These are phyloP conservation scores for Cryptosporidium ryanae DNA, from an alignment of 169 alveolate species.

Conservation along the genomic window DNA sequence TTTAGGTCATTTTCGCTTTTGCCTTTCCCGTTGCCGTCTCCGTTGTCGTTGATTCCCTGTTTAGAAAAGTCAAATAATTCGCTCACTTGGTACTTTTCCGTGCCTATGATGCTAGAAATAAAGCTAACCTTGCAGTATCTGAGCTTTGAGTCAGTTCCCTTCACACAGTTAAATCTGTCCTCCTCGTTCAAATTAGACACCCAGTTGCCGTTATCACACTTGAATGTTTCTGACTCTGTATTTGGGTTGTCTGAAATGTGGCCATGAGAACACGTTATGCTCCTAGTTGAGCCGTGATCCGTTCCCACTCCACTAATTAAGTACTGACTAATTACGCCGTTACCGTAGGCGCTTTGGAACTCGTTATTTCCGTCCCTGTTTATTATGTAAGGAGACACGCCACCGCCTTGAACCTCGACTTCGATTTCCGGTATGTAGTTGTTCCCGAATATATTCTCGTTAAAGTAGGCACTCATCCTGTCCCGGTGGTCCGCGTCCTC, in stretches of 20 bases:
- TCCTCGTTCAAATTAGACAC: neutral
- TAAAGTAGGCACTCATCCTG: too few species aligned
- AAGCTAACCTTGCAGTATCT: constrained; percentile 32
- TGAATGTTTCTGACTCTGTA: constrained; percentile 33
- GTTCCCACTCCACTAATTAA: constrained; percentile 50
- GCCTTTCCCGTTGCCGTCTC: too few species aligned
- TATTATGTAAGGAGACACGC: too few species aligned
- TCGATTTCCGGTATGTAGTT: too few species aligned
- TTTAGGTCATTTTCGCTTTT: constrained; percentile 5
- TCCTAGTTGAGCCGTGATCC: constrained; percentile 57
- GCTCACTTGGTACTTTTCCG: constrained; percentile 41
- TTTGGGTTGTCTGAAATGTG: constrained; percentile 64
- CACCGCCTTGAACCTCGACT: too few species aligned
- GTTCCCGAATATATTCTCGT: too few species aligned
- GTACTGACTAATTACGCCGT: neutral
- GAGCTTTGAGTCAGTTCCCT: constrained; percentile 23
- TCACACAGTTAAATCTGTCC: constrained; percentile 29
- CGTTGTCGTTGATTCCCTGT: too few species aligned
- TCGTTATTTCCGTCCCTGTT: too few species aligned
- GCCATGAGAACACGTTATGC: constrained; percentile 59
- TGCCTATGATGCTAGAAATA: constrained; percentile 28
- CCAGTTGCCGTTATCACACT: constrained; percentile 52
- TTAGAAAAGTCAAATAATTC: constrained; percentile 21
- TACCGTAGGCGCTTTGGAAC: neutral
- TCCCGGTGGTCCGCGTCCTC: too few species aligned